Percentiles rank a stretch among this genome's conserved stretches.
Conservation (phyloP, 2,329 filamentous ascomycete species). For the Botrytis deweyae region DNA sequence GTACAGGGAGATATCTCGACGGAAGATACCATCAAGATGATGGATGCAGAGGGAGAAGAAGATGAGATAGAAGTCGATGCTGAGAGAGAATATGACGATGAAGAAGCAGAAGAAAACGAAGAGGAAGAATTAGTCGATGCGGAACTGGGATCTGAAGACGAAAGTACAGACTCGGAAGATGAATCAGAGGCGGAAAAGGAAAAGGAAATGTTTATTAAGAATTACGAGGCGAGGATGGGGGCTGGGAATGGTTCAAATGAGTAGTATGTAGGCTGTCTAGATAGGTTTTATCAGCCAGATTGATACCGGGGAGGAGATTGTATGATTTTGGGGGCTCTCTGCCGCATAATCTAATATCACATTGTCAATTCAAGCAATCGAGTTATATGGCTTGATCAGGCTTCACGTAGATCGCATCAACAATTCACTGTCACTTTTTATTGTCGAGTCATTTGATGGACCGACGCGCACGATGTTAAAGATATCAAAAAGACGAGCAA, state of each 20-base stretch:
- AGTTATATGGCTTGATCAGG: neutral
- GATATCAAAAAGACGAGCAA: neutral
- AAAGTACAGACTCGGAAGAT: conserved; percentile 19
- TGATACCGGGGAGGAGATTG: neutral
- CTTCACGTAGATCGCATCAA: neutral
- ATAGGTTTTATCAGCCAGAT: neutral
- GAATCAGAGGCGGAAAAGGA: conserved; percentile 21
- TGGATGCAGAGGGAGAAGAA: neutral
- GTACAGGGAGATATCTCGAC: conserved; percentile 9
- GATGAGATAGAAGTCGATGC: neutral
- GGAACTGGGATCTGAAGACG: conserved; percentile 17
- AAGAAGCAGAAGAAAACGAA: conserved; percentile 7
- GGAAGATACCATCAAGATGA: conserved; percentile 6
- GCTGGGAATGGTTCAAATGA: neutral
- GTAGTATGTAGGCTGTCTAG: neutral
- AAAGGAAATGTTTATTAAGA: conserved; percentile 22
- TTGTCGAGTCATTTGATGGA: neutral
- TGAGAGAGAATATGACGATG: conserved; percentile 8
- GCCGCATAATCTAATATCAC: neutral
- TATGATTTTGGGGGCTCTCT: neutral
- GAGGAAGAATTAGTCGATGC: conserved; percentile 5
- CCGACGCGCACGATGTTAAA: neutral
- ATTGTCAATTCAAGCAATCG: neutral
- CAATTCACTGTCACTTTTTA: neutral
- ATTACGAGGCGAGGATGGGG: conserved; percentile 11